A percentile compares a stretch with the other conserved stretches of the same genome.
phyloP scores from a whole-genome alignment of 164 flowering plant species.

The Platanus orientalis region DNA sequence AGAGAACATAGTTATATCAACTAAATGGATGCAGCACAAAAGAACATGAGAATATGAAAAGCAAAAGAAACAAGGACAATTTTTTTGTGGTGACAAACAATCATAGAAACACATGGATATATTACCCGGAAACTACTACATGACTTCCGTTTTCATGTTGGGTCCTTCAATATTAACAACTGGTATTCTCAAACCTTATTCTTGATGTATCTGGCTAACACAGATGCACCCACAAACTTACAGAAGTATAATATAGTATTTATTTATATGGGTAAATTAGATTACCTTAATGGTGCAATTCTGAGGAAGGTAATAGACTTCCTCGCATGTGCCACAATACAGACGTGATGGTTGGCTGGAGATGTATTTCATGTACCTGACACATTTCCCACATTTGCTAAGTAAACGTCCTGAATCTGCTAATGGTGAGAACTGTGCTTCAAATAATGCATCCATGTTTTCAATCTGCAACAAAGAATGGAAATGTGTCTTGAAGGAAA shows the following conservation, averaged over 20 bases:
- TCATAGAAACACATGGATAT: too few relatives aligned
- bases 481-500: neutral
- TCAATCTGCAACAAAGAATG: conserved; percentile 58
- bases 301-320: conserved; percentile 90
- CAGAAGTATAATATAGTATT: neutral
- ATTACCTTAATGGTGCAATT: conserved; percentile 83
- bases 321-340: conserved; percentile 87
- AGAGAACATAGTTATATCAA: too few relatives aligned
- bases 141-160: too few relatives aligned
- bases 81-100: too few relatives aligned
- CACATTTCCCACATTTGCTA: conserved; percentile 96
- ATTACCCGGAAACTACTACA: too few relatives aligned
- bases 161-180: neutral
- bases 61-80: too few relatives aligned
- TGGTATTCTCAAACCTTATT: neutral
- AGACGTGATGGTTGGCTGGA: conserved; percentile 70
- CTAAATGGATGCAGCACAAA: too few relatives aligned
- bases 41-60: too few relatives aligned
- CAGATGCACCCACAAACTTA: neutral
- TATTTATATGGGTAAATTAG: neutral
- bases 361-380: conserved; percentile 88
- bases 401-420: conserved; percentile 85
- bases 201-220: neutral
- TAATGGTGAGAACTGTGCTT: conserved; percentile 92
- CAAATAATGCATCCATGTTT: conserved; percentile 90